These are phyloP conservation scores for Hysterium pulicare DNA, from an alignment of 2,329 filamentous ascomycete genomes.

Conservation along the genomic window DNA sequence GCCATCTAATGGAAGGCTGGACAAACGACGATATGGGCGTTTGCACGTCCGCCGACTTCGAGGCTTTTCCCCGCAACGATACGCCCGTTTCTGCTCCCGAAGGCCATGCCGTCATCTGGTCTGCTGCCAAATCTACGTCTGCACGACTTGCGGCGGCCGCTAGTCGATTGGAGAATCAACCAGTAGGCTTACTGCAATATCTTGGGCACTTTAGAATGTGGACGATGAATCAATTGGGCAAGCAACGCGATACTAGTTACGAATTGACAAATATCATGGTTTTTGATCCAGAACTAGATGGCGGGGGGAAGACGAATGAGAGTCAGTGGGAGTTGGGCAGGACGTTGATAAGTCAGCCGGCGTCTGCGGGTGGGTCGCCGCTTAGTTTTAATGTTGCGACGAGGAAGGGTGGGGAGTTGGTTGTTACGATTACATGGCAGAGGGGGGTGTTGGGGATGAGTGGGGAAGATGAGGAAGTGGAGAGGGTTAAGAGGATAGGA, in stretches of 20 bases:
- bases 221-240: constrained; percentile 38
- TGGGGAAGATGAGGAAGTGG: constrained; percentile 22
- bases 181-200: constrained; percentile 45
- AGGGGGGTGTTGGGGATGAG: constrained; percentile 39
- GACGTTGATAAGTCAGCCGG: constrained; percentile 46
- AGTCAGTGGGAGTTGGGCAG: constrained; percentile 24
- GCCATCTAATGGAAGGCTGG: constrained; percentile 29
- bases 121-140: constrained; percentile 28
- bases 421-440: constrained; percentile 43
- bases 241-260: constrained; percentile 40
- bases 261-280: constrained; percentile 47
- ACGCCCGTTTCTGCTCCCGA: constrained; percentile 5
- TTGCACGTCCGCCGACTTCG: constrained; percentile 30
- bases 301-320: neutral
- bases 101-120: constrained; percentile 29
- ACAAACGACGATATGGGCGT: constrained; percentile 37
- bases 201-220: constrained; percentile 39
- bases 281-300: constrained; percentile 25
- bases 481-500: neutral
- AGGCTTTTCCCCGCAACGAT: constrained; percentile 15
- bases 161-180: constrained; percentile 35
- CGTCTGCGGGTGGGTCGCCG: constrained; percentile 35
- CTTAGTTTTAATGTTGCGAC: constrained; percentile 44
- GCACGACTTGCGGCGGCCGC: constrained; percentile 30
- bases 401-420: constrained; percentile 38